Conservation (phyloP, 2,329 filamentous ascomycete species). For the Zarea fungicola region DNA sequence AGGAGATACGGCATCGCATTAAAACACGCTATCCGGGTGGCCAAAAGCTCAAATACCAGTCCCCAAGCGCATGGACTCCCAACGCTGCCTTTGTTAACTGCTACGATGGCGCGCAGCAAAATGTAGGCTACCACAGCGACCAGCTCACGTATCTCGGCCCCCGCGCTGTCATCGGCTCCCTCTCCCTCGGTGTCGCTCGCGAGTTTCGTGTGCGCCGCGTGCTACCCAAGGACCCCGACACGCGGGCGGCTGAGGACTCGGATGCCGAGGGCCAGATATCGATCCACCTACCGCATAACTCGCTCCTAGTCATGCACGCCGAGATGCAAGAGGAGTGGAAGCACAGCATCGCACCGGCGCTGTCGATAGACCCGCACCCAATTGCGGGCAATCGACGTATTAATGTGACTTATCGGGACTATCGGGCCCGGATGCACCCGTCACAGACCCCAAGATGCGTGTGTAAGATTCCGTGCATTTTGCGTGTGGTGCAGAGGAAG, state of each 20-base stretch:
- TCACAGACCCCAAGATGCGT: slow-evolving; percentile 70
- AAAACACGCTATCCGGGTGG: slow-evolving; percentile 60
- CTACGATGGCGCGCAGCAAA: slow-evolving; percentile 76
- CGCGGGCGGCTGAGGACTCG: slow-evolving; percentile 37
- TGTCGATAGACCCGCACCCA: slow-evolving; percentile 78
- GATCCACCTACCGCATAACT: slow-evolving; percentile 92
- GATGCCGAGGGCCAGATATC: slow-evolving; percentile 80
- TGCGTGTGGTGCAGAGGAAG: slow-evolving; percentile 77
- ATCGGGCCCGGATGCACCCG: slow-evolving; percentile 72
- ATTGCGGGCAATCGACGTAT: slow-evolving; percentile 75
- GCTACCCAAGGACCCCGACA: slow-evolving; percentile 51
- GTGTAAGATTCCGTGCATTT: slow-evolving; percentile 62
- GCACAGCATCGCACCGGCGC: slow-evolving; percentile 72
- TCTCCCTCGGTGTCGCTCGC: slow-evolving; percentile 86
- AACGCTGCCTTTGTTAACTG: slow-evolving; percentile 95
- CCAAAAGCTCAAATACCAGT: slow-evolving; percentile 73
- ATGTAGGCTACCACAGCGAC: slow-evolving; percentile 88
- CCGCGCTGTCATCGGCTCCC: slow-evolving; percentile 77
- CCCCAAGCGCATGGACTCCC: slow-evolving; percentile 66
- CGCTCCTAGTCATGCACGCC: slow-evolving; percentile 89
- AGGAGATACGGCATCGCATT: slow-evolving; percentile 69
- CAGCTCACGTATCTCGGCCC: slow-evolving; percentile 91
- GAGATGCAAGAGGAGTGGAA: slow-evolving; percentile 99
- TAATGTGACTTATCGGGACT: slow-evolving; percentile 91
- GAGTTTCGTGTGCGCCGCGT: slow-evolving; percentile 85